These are phyloP conservation scores for Sideroxylon spinosum DNA, from an alignment of 179 eudicot species.

Conservation along the genomic window DNA sequence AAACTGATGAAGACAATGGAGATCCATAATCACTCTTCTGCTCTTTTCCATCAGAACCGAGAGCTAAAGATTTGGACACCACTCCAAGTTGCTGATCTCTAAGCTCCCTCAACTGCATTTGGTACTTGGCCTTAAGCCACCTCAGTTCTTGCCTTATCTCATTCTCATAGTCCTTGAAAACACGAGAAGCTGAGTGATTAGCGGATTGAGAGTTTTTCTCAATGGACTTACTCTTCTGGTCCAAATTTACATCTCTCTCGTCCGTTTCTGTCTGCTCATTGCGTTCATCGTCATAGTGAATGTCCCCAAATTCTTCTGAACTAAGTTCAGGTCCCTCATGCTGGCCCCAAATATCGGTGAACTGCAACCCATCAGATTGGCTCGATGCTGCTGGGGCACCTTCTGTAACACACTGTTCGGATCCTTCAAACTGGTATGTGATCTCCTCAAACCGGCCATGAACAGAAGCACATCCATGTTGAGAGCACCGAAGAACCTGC, in stretches of 20 bases:
- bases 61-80: constrained; percentile 19
- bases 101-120: constrained; percentile 49
- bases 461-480: constrained; percentile 50
- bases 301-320: constrained; percentile 8
- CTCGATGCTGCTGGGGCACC: constrained; percentile 36
- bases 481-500: constrained; percentile 37
- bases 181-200: constrained; percentile 13
- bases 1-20: constrained; percentile 8
- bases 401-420: constrained; percentile 43
- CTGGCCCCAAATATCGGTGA: constrained; percentile 35
- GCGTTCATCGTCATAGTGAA: constrained; percentile 19
- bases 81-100: constrained; percentile 45
- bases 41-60: constrained; percentile 10
- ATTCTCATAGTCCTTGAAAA: constrained; percentile 30
- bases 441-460: constrained; percentile 88
- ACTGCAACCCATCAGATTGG: constrained; percentile 37
- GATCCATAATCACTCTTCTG: constrained; percentile 6
- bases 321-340: constrained; percentile 21
- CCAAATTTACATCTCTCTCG: neutral
- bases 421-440: constrained; percentile 56
- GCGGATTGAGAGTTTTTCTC: neutral
- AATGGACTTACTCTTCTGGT: neutral
- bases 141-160: constrained; percentile 57
- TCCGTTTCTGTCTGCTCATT: constrained; percentile 13
- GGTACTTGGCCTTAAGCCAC: constrained; percentile 80